Evolutionary conservation across 352 stramenopile species (phyloP), one percentile per base, ranked within the genome.

Genomic region (Globisporangium canariense): DNA sequence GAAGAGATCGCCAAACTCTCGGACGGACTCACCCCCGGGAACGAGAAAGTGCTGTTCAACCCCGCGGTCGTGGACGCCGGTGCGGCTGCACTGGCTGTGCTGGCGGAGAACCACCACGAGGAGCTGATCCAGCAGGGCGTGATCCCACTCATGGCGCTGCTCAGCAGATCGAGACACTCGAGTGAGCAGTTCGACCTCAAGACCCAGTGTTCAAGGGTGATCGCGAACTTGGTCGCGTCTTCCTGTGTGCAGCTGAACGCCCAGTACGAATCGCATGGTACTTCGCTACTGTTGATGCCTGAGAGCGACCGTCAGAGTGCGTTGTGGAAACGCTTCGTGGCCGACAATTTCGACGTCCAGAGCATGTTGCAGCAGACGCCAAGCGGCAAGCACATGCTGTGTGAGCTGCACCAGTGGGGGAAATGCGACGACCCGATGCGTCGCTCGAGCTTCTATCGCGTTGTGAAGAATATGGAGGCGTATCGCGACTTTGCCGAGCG

Each of bases 381-480:
- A 0, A 79, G 76, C 11, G 86, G 83, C 3, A 75, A 76, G 20
- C 63, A 60, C 14, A 79, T 93, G 34, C 55, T 83, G 28, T 54
- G 64, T 14, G 67, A 73, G 22, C 63, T 92, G 8, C 28, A 61
- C 10, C 67, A 60, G 8, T 94, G 81, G 81, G 30, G 49, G 9
- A 51, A 80, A 5, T 73, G 50, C 16, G 51, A 77, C 20, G 84
- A 93, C 64, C 82, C 82, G n/a, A 85, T 90, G 68, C 65, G 87
- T 43, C 77, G 87, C 45, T 95, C 86, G 4, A 88, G 86, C 55
- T 88, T 83, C 62, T 95, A 76, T 56, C 84, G 87, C n/a, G 83
- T 82, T 1, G 47, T 86, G 2, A 64, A 78, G 32, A 95, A 95
- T 51, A 73, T 93, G 41, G 58, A 69, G 14, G 78, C 84, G 9